Conservation (phyloP, 2,329 filamentous ascomycete genomes). For the Botrytis hyacinthi region DNA sequence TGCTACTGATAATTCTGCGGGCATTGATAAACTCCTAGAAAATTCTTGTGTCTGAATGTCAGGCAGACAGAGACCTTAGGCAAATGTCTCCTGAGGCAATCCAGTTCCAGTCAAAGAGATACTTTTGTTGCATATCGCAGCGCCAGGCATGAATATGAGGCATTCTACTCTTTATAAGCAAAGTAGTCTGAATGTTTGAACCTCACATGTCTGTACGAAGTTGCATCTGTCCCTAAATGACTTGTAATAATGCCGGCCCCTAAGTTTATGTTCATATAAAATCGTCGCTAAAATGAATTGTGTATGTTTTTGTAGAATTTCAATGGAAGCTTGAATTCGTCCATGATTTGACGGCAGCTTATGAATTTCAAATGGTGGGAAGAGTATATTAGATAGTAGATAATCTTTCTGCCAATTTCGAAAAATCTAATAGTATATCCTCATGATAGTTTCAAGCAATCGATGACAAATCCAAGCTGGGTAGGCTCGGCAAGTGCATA, state of each 20-base stretch:
- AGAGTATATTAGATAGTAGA: not conserved
- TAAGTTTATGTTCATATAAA: not conserved
- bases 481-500: not conserved
- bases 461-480: not conserved
- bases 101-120: not conserved
- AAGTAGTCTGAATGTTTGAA: not conserved
- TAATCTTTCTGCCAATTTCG: not conserved
- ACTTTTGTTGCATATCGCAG: slow-evolving; percentile 1
- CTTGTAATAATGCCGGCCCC: not conserved
- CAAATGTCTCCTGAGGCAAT: not conserved
- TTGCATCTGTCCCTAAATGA: not conserved
- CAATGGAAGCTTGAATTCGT: not conserved
- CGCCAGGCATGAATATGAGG: slow-evolving; percentile 11
- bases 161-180: not conserved
- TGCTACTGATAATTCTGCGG: not conserved
- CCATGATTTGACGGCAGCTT: too few relatives aligned
- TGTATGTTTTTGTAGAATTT: not conserved
- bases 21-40: not conserved
- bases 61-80: not conserved
- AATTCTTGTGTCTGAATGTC: not conserved
- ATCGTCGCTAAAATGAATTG: not conserved
- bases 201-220: not conserved
- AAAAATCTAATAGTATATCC: not conserved
- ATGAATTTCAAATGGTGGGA: accelerated
- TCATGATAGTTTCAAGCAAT: not conserved